phyloP scores from a whole-genome alignment of 2,329 filamentous ascomycete species.

The Botrytis cinerea region DNA sequence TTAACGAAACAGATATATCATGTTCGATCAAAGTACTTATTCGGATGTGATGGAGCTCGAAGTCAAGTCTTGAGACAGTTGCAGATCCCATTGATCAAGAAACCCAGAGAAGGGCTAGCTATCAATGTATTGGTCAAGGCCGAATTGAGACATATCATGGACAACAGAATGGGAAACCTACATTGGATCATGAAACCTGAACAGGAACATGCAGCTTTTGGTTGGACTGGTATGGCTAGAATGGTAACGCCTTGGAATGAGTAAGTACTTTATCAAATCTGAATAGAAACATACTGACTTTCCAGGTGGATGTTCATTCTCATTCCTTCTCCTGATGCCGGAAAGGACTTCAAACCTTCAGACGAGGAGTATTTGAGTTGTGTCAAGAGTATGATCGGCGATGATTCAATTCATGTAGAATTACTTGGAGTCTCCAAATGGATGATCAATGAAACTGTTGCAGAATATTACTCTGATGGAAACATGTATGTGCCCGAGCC shows the following conservation, averaged over 20 bases:
- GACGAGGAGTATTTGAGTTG: conserved; percentile 50
- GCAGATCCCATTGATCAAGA: conserved; percentile 48
- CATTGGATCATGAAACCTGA: conserved; percentile 62
- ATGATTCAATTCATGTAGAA: conserved; percentile 52
- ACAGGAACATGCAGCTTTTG: conserved; percentile 52
- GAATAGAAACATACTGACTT: conserved; percentile 21
- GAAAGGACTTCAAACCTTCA: conserved; percentile 46
- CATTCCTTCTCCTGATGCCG: conserved; percentile 47
- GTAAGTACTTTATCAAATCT: conserved; percentile 26
- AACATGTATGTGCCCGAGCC: conserved; percentile 36
- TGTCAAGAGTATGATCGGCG: conserved; percentile 55
- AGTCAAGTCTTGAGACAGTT: conserved; percentile 51
- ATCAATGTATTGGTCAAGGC: conserved; percentile 52
- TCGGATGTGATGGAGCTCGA: conserved; percentile 58
- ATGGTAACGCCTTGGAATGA: conserved; percentile 67
- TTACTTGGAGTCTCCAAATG: conserved; percentile 58
- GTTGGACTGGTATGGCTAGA: conserved; percentile 52
- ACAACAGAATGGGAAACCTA: conserved; percentile 56
- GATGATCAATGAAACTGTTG: conserved; percentile 63
- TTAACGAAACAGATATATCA: conserved; percentile 45
- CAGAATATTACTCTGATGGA: conserved; percentile 51
- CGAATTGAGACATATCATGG: conserved; percentile 53
- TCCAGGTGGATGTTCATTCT: conserved; percentile 57
- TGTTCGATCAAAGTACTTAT: conserved; percentile 57
- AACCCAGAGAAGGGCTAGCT: conserved; percentile 51